phyloP scores from a whole-genome alignment of 768 basidiomycete genomes.

The Mrakia frigida region DNA sequence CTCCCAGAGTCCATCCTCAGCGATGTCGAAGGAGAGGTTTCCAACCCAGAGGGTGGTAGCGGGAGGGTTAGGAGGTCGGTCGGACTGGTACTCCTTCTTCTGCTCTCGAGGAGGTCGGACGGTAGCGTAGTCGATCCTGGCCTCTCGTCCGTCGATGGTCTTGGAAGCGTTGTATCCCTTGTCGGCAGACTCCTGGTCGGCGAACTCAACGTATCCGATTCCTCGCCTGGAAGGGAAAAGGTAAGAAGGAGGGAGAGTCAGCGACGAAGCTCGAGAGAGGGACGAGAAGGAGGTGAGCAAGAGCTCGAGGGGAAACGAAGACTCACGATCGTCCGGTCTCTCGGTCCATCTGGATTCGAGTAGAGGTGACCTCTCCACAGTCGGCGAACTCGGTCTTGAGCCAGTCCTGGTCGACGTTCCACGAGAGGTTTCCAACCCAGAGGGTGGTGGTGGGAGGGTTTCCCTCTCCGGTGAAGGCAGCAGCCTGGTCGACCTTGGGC shows the following conservation, averaged over 20 bases:
- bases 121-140: slow-evolving; percentile 78
- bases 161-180: slow-evolving; percentile 71
- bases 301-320: not conserved
- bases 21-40: slow-evolving; percentile 72
- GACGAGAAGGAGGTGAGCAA: not conserved
- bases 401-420: slow-evolving; percentile 96
- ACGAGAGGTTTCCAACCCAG: slow-evolving; percentile 89
- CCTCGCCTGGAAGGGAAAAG: slow-evolving; percentile 38
- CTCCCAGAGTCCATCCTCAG: slow-evolving; percentile 82
- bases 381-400: slow-evolving; percentile 81
- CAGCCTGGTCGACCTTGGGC: slow-evolving; percentile 54
- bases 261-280: not conserved
- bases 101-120: slow-evolving; percentile 46
- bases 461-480: slow-evolving; percentile 47
- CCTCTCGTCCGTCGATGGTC: slow-evolving; percentile 85
- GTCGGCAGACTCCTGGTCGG: slow-evolving; percentile 51
- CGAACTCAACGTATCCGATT: slow-evolving; percentile 59
- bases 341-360: slow-evolving; percentile 64
- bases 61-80: slow-evolving; percentile 53
- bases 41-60: slow-evolving; percentile 81
- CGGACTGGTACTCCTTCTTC: slow-evolving; percentile 27
- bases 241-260: not conserved
- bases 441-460: slow-evolving; percentile 59
- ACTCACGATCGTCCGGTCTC: slow-evolving; percentile 44
- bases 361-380: slow-evolving; percentile 84